Percentiles rank a stretch among this genome's conserved stretches.
Evolutionary conservation across 2,329 filamentous ascomycete species (phyloP).

Genomic region (Aspergillus novoparasiticus): DNA sequence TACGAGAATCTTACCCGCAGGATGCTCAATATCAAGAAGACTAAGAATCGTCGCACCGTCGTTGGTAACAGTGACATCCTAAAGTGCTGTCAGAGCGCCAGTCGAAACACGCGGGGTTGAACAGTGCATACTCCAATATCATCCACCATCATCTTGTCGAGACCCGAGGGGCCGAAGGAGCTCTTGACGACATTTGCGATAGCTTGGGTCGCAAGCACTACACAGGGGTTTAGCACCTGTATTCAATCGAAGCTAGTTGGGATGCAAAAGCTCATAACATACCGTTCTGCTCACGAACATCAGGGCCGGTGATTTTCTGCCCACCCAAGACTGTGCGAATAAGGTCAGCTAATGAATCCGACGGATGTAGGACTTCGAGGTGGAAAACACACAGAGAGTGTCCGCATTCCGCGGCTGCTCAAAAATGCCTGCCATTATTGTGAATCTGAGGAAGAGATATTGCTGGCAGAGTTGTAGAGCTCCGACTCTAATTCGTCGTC

Average conservation of each 20-base stretch:
- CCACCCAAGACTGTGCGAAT: slow-evolving; percentile 75
- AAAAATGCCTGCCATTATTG: slow-evolving; percentile 87
- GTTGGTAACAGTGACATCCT: slow-evolving; percentile 98
- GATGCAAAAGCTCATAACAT: slow-evolving; percentile 35
- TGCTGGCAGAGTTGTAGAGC: slow-evolving; percentile 31
- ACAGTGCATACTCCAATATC: slow-evolving; percentile 78
- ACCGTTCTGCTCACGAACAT: slow-evolving; percentile 98
- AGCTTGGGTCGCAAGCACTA: slow-evolving; percentile 90
- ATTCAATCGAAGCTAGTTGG: slow-evolving; percentile 10
- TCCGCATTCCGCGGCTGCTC: slow-evolving; percentile 90
- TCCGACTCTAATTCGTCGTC: slow-evolving; percentile 23
- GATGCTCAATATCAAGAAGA: slow-evolving; percentile 95
- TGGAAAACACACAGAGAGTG: slow-evolving; percentile 70
- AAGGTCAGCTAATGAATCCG: slow-evolving; percentile 32
- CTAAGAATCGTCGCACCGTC: slow-evolving; percentile 96
- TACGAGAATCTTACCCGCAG: slow-evolving; percentile 96
- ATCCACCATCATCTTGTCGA: slow-evolving; percentile 99
- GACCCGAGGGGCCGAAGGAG: slow-evolving; percentile 93
- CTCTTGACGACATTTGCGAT: slow-evolving; percentile 99
- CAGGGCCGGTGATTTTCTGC: slow-evolving; percentile 93
- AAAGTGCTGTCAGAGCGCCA: slow-evolving; percentile 18
- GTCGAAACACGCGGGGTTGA: slow-evolving; percentile 23
- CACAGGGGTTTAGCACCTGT: slow-evolving; percentile 10
- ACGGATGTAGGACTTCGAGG: not conserved
- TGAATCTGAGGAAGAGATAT: slow-evolving; percentile 23